Evolutionary conservation across 2,329 filamentous ascomycete genomes (phyloP).

Genomic region (Rutstroemia sp.): DNA sequence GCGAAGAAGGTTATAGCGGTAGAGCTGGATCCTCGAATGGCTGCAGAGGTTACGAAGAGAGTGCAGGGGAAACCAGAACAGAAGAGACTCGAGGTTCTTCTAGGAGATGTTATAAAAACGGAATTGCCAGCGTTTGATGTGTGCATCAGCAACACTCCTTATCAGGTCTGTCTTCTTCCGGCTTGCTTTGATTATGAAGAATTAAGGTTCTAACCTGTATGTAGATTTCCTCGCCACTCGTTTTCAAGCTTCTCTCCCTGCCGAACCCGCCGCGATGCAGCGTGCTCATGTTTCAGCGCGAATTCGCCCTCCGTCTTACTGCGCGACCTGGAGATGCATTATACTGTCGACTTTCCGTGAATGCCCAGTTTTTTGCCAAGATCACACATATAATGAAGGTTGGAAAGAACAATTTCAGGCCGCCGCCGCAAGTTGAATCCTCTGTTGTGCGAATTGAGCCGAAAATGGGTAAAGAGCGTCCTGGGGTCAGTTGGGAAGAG

Average conservation of each 20-base stretch:
- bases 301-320: slow-evolving; percentile 86
- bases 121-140: slow-evolving; percentile 66
- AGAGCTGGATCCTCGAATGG: slow-evolving; percentile 91
- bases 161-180: slow-evolving; percentile 41
- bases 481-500: slow-evolving; percentile 87
- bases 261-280: slow-evolving; percentile 74
- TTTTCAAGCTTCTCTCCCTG: slow-evolving; percentile 77
- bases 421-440: slow-evolving; percentile 85
- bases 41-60: slow-evolving; percentile 82
- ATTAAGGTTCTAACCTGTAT: slow-evolving; percentile 15
- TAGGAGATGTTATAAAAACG: slow-evolving; percentile 92
- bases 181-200: background rate
- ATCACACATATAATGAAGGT: slow-evolving; percentile 80
- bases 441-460: slow-evolving; percentile 86
- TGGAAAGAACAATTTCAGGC: slow-evolving; percentile 92
- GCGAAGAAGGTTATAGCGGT: slow-evolving; percentile 77
- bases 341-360: slow-evolving; percentile 85
- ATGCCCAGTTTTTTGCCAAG: slow-evolving; percentile 86
- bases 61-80: slow-evolving; percentile 83
- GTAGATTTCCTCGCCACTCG: slow-evolving; percentile 81
- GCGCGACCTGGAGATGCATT: slow-evolving; percentile 82
- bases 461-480: slow-evolving; percentile 67
- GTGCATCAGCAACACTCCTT: slow-evolving; percentile 64
- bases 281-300: slow-evolving; percentile 93
- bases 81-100: slow-evolving; percentile 76